Percentiles rank a stretch among this genome's conserved stretches.
These are phyloP conservation scores for Hypocrella siamensis DNA, from an alignment of 2,329 filamentous ascomycete species.

Conservation along the genomic window DNA sequence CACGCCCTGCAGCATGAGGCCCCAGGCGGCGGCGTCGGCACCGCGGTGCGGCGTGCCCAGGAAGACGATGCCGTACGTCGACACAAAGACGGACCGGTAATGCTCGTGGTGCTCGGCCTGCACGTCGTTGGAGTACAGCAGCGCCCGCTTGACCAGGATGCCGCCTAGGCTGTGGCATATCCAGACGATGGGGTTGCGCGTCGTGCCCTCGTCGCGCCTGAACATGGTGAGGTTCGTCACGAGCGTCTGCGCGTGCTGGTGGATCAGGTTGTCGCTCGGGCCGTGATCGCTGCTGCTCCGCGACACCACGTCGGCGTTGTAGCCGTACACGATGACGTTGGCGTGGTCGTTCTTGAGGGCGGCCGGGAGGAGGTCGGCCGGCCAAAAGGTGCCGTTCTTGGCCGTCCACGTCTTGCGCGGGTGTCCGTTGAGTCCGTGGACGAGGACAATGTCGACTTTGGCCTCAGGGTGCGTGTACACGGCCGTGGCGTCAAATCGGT, in stretches of 20 bases:
- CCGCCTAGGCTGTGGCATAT: conserved; percentile 62
- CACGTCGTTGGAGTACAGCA: conserved; percentile 51
- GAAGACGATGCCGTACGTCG: conserved; percentile 63
- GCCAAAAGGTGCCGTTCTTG: conserved; percentile 49
- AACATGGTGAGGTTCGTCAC: conserved; percentile 47
- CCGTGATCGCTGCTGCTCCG: conserved; percentile 30
- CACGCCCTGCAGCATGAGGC: conserved; percentile 50
- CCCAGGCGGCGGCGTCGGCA: conserved; percentile 54
- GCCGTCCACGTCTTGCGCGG: conserved; percentile 48
- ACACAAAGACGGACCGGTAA: conserved; percentile 53
- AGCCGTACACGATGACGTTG: conserved; percentile 57
- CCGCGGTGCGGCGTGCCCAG: conserved; percentile 63
- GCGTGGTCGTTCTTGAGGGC: conserved; percentile 41
- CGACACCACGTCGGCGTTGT: conserved; percentile 51
- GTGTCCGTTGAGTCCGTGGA: conserved; percentile 55
- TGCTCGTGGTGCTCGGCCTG: conserved; percentile 44
- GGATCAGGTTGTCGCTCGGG: conserved; percentile 50
- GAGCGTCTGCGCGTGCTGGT: conserved; percentile 56
- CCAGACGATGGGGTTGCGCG: conserved; percentile 56
- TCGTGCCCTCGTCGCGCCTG: conserved; percentile 39
- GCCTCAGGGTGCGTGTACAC: conserved; percentile 44
- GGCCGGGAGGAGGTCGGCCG: conserved; percentile 46
- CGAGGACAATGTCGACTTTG: conserved; percentile 49
- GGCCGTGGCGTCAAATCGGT: conserved; percentile 40
- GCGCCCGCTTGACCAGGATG: conserved; percentile 52